A percentile compares a stretch with the other conserved stretches of the same genome.
These are phyloP conservation scores for Patellifolia procumbens DNA, from an alignment of 179 eudicot species.

Conservation along the genomic window DNA sequence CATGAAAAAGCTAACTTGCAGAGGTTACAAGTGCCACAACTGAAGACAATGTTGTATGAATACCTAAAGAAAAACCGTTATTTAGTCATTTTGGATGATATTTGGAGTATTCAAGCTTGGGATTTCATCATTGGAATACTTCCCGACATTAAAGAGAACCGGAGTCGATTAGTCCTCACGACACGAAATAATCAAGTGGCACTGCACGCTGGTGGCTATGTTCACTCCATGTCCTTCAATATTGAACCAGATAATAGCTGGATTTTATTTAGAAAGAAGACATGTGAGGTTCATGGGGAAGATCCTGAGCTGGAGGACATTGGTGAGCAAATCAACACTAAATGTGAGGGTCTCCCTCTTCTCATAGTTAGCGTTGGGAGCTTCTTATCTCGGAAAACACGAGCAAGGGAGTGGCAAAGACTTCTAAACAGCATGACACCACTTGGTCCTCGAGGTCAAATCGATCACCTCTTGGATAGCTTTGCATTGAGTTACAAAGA, in stretches of 20 bases:
- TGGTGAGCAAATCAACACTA: neutral
- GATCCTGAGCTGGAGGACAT: neutral
- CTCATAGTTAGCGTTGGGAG: neutral
- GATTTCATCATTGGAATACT: neutral
- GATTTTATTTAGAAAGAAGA: neutral
- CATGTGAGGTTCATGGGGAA: neutral
- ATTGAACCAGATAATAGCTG: neutral
- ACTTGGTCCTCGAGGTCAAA: too few species aligned
- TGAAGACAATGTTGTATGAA: neutral
- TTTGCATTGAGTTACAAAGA: too few species aligned
- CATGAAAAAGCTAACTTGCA: neutral
- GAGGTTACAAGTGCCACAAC: neutral
- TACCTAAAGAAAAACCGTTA: neutral
- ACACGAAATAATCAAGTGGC: neutral
- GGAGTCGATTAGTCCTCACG: slow-evolving; percentile 4
- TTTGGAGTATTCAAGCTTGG: neutral
- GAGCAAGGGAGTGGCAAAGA: too few species aligned
- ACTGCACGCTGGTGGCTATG: neutral
- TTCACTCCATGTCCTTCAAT: neutral
- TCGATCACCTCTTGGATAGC: too few species aligned
- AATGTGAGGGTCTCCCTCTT: neutral
- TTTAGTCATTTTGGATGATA: slow-evolving; percentile 1
- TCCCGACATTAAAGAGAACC: neutral
- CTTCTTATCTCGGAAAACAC: neutral
- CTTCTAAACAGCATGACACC: too few species aligned